A percentile compares a stretch with the other conserved stretches of the same genome.
Evolutionary conservation across 1,139 yeast genomes (phyloP).

Genomic region (Magnusiomyces suaveolens): DNA sequence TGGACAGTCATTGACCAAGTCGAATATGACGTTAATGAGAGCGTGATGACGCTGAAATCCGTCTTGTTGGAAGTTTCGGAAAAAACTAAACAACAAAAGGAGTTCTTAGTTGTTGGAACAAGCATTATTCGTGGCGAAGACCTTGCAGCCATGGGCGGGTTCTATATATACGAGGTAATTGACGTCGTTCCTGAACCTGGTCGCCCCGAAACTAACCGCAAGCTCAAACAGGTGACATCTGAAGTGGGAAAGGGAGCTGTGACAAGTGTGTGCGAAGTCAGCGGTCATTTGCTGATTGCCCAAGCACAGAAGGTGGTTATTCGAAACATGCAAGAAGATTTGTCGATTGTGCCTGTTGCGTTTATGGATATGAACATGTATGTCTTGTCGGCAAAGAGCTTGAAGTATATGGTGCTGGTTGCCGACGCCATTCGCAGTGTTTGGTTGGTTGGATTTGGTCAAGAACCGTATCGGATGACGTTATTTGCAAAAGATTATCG

Average conservation of each 20-base stretch:
- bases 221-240: conserved; percentile 61
- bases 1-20: conserved; percentile 72
- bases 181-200: conserved; percentile 89
- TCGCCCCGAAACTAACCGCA: conserved; percentile 72
- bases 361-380: conserved; percentile 77
- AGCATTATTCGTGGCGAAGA: conserved; percentile 76
- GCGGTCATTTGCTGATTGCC: conserved; percentile 74
- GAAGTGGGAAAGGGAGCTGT: conserved; percentile 84
- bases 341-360: conserved; percentile 81
- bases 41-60: conserved; percentile 50
- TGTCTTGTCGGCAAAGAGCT: conserved; percentile 69
- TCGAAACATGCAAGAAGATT: conserved; percentile 74
- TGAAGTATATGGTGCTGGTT: conserved; percentile 65
- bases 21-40: conserved; percentile 58
- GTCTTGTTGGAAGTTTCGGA: conserved; percentile 47
- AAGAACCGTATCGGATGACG: conserved; percentile 86
- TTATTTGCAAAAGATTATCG: conserved; percentile 67
- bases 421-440: conserved; percentile 79
- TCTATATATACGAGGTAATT: conserved; percentile 63
- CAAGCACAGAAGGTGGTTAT: conserved; percentile 80
- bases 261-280: conserved; percentile 64
- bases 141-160: conserved; percentile 69
- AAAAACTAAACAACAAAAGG: conserved; percentile 50
- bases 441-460: conserved; percentile 78
- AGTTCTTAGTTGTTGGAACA: conserved; percentile 69